phyloP scores from a whole-genome alignment of 169 alveolate species.

The Plasmodium billcollinsi region DNA sequence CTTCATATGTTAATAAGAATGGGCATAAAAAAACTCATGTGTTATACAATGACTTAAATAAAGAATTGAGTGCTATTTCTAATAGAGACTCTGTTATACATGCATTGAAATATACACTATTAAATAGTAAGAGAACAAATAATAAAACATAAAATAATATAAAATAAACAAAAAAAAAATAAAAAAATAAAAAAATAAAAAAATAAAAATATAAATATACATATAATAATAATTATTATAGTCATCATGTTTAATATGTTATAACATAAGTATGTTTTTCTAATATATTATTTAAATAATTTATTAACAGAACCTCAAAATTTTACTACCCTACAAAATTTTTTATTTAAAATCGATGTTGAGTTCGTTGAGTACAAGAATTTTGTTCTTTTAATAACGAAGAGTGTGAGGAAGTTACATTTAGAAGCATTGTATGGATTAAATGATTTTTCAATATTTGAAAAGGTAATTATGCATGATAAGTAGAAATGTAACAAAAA shows the following conservation, averaged over 20 bases:
- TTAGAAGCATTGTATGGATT: constrained; percentile 71
- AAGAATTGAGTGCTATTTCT: constrained; percentile 46
- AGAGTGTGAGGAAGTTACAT: constrained; percentile 18
- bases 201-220: too few relatives aligned
- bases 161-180: too few relatives aligned
- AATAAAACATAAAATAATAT: not conserved
- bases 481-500: too few relatives aligned
- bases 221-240: too few relatives aligned
- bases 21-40: constrained; percentile 35
- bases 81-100: constrained; percentile 55
- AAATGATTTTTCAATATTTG: constrained; percentile 68
- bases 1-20: not conserved
- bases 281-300: not conserved
- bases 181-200: not conserved
- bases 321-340: constrained; percentile 53
- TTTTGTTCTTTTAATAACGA: constrained; percentile 48
- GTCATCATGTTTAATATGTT: not conserved
- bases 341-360: constrained; percentile 60
- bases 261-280: not conserved
- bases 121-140: constrained; percentile 29
- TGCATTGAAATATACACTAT: constrained; percentile 49
- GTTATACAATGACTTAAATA: constrained; percentile 50
- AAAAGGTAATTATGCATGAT: constrained; percentile 28
- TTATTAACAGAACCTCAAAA: constrained; percentile 45
- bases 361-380: constrained; percentile 68